Percentiles rank a stretch among this genome's conserved stretches.
Conservation (phyloP, 2,329 filamentous ascomycete genomes). For the Hyphodiscus sp. region DNA sequence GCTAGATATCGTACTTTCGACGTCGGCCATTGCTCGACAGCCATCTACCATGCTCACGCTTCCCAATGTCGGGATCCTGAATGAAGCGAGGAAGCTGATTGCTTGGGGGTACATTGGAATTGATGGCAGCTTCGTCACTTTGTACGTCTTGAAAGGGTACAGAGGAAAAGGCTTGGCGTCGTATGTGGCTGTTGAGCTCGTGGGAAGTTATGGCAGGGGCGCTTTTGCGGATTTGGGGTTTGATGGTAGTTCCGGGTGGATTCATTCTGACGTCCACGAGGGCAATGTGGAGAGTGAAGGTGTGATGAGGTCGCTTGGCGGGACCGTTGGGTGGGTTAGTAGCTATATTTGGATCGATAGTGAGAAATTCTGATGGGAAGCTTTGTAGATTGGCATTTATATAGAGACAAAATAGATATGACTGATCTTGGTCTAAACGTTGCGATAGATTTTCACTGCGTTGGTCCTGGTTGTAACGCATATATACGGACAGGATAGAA, state of each 20-base stretch:
- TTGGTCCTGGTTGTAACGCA: constrained; percentile 43
- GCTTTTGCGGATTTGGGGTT: constrained; percentile 24
- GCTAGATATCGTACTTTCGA: constrained; percentile 24
- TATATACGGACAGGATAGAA: constrained; percentile 74
- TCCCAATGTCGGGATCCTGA: constrained; percentile 22
- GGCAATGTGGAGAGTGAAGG: constrained; percentile 27
- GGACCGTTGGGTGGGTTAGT: constrained; percentile 9
- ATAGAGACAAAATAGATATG: not conserved
- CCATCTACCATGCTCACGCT: constrained; percentile 17
- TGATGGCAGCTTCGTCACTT: constrained; percentile 25
- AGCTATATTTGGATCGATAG: constrained; percentile 25
- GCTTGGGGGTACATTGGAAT: constrained; percentile 28
- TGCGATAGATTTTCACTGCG: not conserved
- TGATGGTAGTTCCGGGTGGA: constrained; percentile 24
- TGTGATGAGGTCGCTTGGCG: constrained; percentile 25
- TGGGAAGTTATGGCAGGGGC: constrained; percentile 15
- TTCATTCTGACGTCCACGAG: constrained; percentile 26
- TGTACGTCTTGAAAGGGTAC: constrained; percentile 25
- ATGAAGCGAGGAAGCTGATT: constrained; percentile 11
- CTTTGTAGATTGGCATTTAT: not conserved
- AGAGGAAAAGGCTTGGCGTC: constrained; percentile 25
- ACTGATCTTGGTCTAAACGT: not conserved
- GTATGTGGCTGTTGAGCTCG: constrained; percentile 18
- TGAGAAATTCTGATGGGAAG: constrained; percentile 11
- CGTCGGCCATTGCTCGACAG: constrained; percentile 22